A percentile compares a stretch with the other conserved stretches of the same genome.
These are phyloP conservation scores for Aureobasidium leucospermi DNA, from an alignment of 2,329 filamentous ascomycete species.

Conservation along the genomic window DNA sequence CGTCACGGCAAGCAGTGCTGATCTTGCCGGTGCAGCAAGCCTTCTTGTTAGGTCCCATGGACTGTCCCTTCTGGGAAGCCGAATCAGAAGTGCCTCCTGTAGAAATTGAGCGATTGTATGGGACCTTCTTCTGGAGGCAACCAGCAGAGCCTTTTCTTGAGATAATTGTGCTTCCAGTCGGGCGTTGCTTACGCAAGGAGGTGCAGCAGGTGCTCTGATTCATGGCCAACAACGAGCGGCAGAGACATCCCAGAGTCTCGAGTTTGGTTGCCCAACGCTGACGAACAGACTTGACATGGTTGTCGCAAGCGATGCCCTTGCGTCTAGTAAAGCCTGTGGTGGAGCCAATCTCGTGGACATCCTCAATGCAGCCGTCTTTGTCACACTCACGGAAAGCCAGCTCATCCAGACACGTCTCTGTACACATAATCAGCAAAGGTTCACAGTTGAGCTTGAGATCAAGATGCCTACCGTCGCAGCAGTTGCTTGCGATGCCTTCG, in stretches of 20 bases:
- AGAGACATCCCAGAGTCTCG: not conserved
- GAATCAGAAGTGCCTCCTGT: not conserved
- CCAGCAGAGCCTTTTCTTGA: not conserved
- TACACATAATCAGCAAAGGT: too few species aligned
- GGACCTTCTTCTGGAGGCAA: not conserved
- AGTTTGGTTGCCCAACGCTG: not conserved
- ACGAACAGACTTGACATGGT: not conserved
- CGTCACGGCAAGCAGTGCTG: not conserved
- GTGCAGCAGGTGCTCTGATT: not conserved
- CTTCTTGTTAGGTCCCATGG: not conserved
- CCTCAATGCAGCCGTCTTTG: not conserved
- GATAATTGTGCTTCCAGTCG: not conserved
- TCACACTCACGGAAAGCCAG: not conserved
- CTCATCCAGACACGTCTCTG: not conserved
- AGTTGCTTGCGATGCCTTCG: not conserved
- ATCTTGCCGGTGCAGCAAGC: not conserved
- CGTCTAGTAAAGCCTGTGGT: not conserved
- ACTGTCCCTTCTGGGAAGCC: not conserved
- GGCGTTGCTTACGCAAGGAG: not conserved
- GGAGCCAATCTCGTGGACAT: not conserved
- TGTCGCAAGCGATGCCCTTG: not conserved
- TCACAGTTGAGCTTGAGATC: too few species aligned
- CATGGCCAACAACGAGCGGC: not conserved
- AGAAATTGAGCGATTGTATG: not conserved
- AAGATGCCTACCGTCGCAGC: not conserved